Percentiles rank a stretch among this genome's conserved stretches.
phyloP scores from a whole-genome alignment of 306 rosid species.

The Pachyrhizus erosus region DNA sequence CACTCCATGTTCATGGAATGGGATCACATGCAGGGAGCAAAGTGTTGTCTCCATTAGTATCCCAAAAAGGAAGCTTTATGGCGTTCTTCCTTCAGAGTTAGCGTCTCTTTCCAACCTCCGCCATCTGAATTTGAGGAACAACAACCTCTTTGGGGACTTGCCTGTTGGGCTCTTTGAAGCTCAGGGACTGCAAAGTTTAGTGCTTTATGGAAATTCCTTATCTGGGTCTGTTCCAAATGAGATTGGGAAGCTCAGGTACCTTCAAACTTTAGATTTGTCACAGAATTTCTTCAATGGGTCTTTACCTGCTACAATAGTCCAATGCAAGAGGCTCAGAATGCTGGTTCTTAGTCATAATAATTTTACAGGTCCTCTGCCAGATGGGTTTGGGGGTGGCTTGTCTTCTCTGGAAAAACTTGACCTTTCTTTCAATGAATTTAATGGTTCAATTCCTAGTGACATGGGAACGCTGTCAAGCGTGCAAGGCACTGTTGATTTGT shows the following conservation, averaged over 20 bases:
- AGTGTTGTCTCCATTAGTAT: conserved; percentile 68
- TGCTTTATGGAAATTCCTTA: conserved; percentile 75
- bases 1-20: conserved; percentile 78
- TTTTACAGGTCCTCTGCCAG: conserved; percentile 63
- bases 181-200: conserved; percentile 73
- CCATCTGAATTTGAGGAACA: conserved; percentile 73
- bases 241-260: conserved; percentile 69
- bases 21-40: conserved; percentile 68
- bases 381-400: conserved; percentile 60
- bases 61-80: conserved; percentile 70
- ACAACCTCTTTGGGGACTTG: conserved; percentile 59
- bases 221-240: conserved; percentile 72
- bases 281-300: conserved; percentile 73
- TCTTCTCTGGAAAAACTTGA: conserved; percentile 61
- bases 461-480: conserved; percentile 71
- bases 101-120: conserved; percentile 69
- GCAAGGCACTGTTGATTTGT: conserved; percentile 80
- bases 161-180: conserved; percentile 66
- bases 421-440: conserved; percentile 66
- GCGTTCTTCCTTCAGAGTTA: conserved; percentile 64
- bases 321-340: conserved; percentile 64
- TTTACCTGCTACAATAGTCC: conserved; percentile 52
- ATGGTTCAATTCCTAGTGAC: conserved; percentile 72
- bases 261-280: conserved; percentile 75
- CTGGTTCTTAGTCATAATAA: conserved; percentile 67